These are phyloP conservation scores for Flaveria trinervia DNA, from an alignment of 129 eudicot species.

Conservation along the genomic window DNA sequence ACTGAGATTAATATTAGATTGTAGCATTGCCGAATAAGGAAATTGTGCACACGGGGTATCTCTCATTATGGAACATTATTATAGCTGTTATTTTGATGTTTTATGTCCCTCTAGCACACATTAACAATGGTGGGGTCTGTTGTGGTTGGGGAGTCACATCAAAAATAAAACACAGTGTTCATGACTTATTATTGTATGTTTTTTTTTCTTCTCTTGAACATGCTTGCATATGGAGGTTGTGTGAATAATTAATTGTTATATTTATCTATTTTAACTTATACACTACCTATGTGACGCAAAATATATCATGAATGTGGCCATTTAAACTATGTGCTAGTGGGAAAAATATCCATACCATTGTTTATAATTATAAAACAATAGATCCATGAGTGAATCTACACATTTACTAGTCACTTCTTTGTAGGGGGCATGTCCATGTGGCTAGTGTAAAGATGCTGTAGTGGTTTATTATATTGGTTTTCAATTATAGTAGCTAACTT, in stretches of 20 bases:
- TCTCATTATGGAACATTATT: conserved; percentile 2
- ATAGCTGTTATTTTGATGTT: conserved; percentile 9
- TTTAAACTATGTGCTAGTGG: background rate
- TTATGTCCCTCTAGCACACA: conserved; percentile 23
- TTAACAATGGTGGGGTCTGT: conserved; percentile 23
- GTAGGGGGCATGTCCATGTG: conserved; percentile 31
- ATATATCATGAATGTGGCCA: background rate
- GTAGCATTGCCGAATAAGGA: conserved; percentile 12
- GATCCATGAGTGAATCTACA: conserved; percentile 12
- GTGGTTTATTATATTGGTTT: conserved; percentile 15
- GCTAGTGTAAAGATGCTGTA: conserved; percentile 23
- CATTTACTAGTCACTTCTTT: conserved; percentile 8
- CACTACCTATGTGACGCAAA: conserved; percentile 2
- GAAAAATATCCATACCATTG: background rate
- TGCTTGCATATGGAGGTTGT: conserved; percentile 10
- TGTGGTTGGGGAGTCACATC: conserved; percentile 44
- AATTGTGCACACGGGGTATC: conserved; percentile 17
- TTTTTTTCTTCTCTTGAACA: background rate
- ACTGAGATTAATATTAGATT: background rate
- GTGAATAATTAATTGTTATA: conserved; percentile 6
- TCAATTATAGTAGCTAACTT: conserved; percentile 10
- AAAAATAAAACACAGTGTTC: conserved; percentile 27
- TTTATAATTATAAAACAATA: conserved; percentile 11
- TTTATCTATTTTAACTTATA: background rate
- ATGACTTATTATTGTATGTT: conserved; percentile 19